Conservation (phyloP, 257 asterid genomes). For the Nemophila menziesii region DNA sequence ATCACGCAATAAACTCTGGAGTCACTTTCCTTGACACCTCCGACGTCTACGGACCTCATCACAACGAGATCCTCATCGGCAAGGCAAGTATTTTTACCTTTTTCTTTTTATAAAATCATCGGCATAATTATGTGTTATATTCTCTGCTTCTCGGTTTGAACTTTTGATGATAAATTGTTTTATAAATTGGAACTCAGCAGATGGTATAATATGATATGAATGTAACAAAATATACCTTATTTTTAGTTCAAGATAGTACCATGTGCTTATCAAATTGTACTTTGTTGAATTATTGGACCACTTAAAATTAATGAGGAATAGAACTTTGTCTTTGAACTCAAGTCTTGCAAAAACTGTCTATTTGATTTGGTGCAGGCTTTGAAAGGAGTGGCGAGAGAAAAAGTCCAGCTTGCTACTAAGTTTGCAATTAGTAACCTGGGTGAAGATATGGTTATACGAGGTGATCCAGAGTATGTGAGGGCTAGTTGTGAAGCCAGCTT, state of each 20-base stretch:
- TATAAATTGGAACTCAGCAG: not conserved
- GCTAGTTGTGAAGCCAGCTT: slow-evolving; percentile 30
- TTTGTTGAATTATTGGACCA: not conserved
- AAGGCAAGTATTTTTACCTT: slow-evolving; percentile 11
- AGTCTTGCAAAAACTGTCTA: not conserved
- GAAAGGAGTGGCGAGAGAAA: slow-evolving; percentile 17
- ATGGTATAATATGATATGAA: too few species aligned
- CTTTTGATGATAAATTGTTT: not conserved
- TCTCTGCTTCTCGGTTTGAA: not conserved
- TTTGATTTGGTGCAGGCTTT: slow-evolving; percentile 15
- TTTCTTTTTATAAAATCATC: too few species aligned
- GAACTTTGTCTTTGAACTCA: too few species aligned
- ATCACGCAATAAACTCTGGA: slow-evolving; percentile 21
- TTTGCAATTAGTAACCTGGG: slow-evolving; percentile 4
- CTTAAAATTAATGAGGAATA: too few species aligned
- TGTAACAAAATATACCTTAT: not conserved
- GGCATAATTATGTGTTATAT: not conserved
- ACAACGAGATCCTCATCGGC: slow-evolving; percentile 24
- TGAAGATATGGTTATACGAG: slow-evolving; percentile 16
- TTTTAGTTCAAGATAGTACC: not conserved
- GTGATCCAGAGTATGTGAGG: slow-evolving; percentile 29
- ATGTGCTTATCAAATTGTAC: too few species aligned
- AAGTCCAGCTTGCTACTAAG: slow-evolving; percentile 22
- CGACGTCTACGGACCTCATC: slow-evolving; percentile 24
- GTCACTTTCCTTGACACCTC: slow-evolving; percentile 26